Evolutionary conservation across 169 alveolate species (phyloP).

Genomic region (Eimeria zaria): DNA sequence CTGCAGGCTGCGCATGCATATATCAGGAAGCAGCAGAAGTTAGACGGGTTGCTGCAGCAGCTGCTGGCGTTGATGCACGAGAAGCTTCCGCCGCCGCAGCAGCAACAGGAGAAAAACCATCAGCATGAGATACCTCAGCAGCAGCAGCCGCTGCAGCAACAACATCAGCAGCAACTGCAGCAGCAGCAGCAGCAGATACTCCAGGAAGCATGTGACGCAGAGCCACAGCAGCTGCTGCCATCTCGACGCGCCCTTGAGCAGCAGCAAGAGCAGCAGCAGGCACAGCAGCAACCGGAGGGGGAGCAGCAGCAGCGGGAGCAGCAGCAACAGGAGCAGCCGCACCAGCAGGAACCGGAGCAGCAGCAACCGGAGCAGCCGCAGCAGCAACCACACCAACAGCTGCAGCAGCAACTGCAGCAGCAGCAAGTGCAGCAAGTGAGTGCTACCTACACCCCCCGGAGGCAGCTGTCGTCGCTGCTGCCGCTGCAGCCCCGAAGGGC

Average conservation of each 20-base stretch:
- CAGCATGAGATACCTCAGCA: neutral
- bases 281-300: conserved; percentile 8
- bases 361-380: conserved; percentile 49
- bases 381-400: conserved; percentile 30
- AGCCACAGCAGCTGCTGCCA: conserved; percentile 31
- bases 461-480: conserved; percentile 42
- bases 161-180: neutral
- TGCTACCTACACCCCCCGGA: conserved; percentile 38
- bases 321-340: conserved; percentile 20
- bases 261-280: conserved; percentile 8
- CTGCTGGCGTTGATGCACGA: conserved; percentile 18
- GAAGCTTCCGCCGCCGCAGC: conserved; percentile 39
- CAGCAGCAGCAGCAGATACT: neutral
- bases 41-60: conserved; percentile 25
- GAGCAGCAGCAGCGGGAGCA: conserved; percentile 9
- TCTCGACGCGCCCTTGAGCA: neutral
- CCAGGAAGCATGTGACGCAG: too few species aligned
- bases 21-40: conserved; percentile 16
- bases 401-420: conserved; percentile 13
- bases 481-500: conserved; percentile 49
- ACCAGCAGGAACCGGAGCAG: neutral
- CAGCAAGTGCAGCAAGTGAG: conserved; percentile 36
- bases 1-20: conserved; percentile 61
- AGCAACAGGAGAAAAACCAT: conserved; percentile 35
- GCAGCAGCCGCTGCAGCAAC: conserved; percentile 4